Evolutionary conservation across 768 basidiomycete species (phyloP), one percentile per base, ranked within the genome.

Genomic region (Serendipita sp.): DNA sequence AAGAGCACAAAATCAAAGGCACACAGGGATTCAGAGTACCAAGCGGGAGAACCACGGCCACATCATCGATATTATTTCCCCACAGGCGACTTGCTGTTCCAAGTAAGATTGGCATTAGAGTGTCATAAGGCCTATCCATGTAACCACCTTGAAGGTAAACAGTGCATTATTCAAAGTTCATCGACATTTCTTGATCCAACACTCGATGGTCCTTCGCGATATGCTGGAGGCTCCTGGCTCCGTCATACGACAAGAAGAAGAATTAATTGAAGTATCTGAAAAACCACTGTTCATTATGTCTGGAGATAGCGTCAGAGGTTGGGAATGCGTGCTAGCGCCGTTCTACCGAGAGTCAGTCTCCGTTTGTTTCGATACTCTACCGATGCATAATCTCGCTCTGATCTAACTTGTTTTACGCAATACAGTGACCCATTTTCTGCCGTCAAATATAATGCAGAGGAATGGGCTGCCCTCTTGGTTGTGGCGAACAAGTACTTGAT

Each of bases 91-190:
- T 24, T 32, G 18, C 48, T 53, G 10, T 53, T 53, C 18, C 48
- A 53, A n/a, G 48, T 53, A 24, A 7, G 48, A 18, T 53, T 7
- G 2, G 48, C 32, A n/a, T 10, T 24, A 53, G 48, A n/a, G 10
- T 60, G n/a, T n/a, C 8, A 60, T 30, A 60, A 3, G 28, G 1
- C 32, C 4, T 8, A 37, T 53, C n/a, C 18, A 53, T 2, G 48
- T 24, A n/a, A 32, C 48, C 32, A 32, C 1, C 3, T 60, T 32
- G 28, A 16, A 60, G 56, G 56, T 60, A 10, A 37, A 60, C 24
- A 60, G 32, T 60, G 56, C 56, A n/a, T 28, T 60, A 10, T 60
- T 60, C 56, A 60, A 60, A n/a, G 56, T 60, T n/a, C 56, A 60
- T 35, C 24, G 56, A 28, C 56, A 60, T 28, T 60, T 60, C 35